Conservation (phyloP, 2,329 filamentous ascomycete species). For the Coleophoma eucalyptorum region DNA sequence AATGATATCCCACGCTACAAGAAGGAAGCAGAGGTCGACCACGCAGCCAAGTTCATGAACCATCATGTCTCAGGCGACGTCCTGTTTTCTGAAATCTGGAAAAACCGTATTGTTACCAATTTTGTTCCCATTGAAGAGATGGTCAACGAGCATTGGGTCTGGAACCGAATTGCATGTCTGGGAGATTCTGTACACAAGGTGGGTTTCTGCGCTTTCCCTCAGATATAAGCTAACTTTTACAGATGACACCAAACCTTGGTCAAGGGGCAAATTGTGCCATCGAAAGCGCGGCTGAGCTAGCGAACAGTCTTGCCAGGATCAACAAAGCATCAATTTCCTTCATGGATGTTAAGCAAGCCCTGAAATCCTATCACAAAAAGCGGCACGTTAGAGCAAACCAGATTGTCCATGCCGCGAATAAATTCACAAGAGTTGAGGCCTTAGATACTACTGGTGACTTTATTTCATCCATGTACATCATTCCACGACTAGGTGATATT, state of each 20-base stretch:
- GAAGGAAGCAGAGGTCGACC: neutral
- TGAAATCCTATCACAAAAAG: neutral
- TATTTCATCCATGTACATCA: neutral
- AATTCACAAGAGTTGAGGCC: neutral
- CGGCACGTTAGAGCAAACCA: neutral
- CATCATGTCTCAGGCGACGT: neutral
- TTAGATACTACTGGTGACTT: neutral
- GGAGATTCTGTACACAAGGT: slow-evolving; percentile 7
- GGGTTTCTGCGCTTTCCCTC: neutral
- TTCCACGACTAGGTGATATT: neutral
- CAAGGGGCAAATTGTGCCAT: slow-evolving; percentile 5
- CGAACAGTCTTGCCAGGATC: slow-evolving; percentile 2
- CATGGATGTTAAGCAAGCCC: neutral
- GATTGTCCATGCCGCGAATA: neutral
- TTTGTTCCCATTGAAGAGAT: slow-evolving; percentile 1
- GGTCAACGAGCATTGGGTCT: slow-evolving; percentile 3
- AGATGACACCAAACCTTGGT: slow-evolving; percentile 7
- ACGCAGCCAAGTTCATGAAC: neutral
- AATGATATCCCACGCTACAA: neutral
- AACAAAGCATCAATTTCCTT: neutral
- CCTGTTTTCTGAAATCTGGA: neutral
- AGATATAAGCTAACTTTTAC: neutral
- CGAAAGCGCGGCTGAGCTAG: slow-evolving; percentile 7
- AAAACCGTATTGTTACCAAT: neutral
- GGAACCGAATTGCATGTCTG: slow-evolving; percentile 1